Conservation (phyloP, 2,329 filamentous ascomycete genomes). For the Acarospora socialis region DNA sequence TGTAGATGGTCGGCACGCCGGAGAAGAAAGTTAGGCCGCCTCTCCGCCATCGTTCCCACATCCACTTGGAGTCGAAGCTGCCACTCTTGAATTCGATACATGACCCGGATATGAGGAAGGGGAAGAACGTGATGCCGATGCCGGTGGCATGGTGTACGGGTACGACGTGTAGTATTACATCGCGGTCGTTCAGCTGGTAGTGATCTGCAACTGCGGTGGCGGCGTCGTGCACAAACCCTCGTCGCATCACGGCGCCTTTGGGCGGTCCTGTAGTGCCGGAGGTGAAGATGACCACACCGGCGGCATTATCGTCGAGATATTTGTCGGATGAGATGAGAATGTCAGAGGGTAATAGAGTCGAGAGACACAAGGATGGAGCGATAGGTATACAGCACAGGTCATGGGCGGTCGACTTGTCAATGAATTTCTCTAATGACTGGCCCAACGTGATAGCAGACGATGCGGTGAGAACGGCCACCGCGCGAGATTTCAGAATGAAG, state of each 20-base stretch:
- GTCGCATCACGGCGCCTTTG: constrained; percentile 31
- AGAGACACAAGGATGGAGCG: constrained; percentile 14
- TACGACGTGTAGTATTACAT: constrained; percentile 28
- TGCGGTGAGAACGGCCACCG: constrained; percentile 28
- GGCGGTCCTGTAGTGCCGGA: constrained; percentile 28
- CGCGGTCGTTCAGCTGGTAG: constrained; percentile 19
- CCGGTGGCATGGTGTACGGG: constrained; percentile 35
- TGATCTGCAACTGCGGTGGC: constrained; percentile 28
- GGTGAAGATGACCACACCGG: constrained; percentile 31
- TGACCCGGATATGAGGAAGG: constrained; percentile 37
- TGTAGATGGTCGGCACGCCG: constrained; percentile 38
- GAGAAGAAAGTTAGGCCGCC: constrained; percentile 34
- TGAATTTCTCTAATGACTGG: constrained; percentile 24
- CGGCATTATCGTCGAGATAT: constrained; percentile 20
- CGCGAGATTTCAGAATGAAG: constrained; percentile 28
- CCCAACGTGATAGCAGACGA: constrained; percentile 29
- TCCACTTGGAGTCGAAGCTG: constrained; percentile 29
- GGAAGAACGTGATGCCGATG: constrained; percentile 37
- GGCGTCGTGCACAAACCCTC: too few species aligned
- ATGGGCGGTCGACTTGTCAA: constrained; percentile 18
- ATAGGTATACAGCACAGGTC: constrained; percentile 22
- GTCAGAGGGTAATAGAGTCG: constrained; percentile 17
- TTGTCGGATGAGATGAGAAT: constrained; percentile 19
- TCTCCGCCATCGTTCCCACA: constrained; percentile 34
- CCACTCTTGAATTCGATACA: constrained; percentile 36